A percentile compares a stretch with the other conserved stretches of the same genome.
Conservation (phyloP, 768 basidiomycete species). For the Tulasnella sp. region DNA sequence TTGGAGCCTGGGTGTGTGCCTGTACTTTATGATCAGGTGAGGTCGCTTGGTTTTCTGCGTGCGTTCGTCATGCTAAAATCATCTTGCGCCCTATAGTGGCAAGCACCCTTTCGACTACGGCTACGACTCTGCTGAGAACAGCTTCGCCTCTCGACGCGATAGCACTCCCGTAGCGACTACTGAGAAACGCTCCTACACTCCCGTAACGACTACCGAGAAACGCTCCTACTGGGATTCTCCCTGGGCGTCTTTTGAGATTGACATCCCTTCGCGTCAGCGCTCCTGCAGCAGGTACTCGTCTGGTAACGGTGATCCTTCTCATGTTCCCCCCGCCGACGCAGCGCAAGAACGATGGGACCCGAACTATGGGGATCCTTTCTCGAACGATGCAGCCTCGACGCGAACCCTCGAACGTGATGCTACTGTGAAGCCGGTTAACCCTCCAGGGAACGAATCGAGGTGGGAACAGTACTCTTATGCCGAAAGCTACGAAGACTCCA, state of each 20-base stretch:
- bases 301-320: not conserved
- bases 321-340: not conserved
- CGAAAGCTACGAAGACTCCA: slow-evolving; percentile 45
- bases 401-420: slow-evolving; percentile 11
- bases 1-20: slow-evolving; percentile 82
- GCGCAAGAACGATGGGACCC: not conserved
- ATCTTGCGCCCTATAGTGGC: too few relatives aligned
- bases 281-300: not conserved
- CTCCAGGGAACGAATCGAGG: slow-evolving; percentile 35
- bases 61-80: too few relatives aligned
- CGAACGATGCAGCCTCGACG: not conserved
- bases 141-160: not conserved
- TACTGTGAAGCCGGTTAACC: slow-evolving; percentile 31
- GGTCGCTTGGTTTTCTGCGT: too few relatives aligned
- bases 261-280: not conserved
- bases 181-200: not conserved
- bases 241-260: not conserved
- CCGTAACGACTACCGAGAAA: not conserved
- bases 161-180: not conserved
- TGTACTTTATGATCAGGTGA: slow-evolving; percentile 86
- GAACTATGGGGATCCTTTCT: not conserved
- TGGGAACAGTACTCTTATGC: slow-evolving; percentile 37
- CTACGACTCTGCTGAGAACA: slow-evolving; percentile 4
- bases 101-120: slow-evolving; percentile 78
- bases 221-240: not conserved